Base-by-base conservation (phyloP, 2,329 filamentous ascomycete species). In the Calonectria pseudoreteaudii region DNA sequence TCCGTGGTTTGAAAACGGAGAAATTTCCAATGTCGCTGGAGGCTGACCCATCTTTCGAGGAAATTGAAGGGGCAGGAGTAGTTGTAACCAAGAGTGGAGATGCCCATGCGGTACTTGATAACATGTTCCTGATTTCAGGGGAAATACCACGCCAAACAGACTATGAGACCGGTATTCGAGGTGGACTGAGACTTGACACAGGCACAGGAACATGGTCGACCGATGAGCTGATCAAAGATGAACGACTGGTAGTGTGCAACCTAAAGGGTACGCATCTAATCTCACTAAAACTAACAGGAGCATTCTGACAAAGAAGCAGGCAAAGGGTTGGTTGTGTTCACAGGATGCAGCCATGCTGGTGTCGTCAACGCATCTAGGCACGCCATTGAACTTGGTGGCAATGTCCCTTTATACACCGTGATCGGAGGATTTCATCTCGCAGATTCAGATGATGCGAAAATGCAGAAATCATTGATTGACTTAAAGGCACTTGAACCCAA, bases 351-450 rank as follows among this genome's bases (percentile, higher is more conserved):
- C 75, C 89, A 91, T 71, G 88, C 89, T 0, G 89, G 89, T 0
- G 86, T 91, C 10, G 86, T 91, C 68, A 91, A 91, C 76, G 85
- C 87, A 3, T 82, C 85, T 1, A 85, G 83, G 50, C 86, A 90
- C 77, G 88, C 88, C 0, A 50, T 87, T 0, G 81, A 86, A 1
- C 81, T 88, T 2, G 82, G 80, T 4, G 77, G 44, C 9, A 9
- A 81, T 1, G 78, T 82, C 4, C 86, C 86, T 1, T 80, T 91
- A 2, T 85, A 90, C 76, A 88, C 87, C 3, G 84, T 90, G 2
- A 82, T 90, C 0, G 89, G 89, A 2, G 89, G 89, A 0, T 91
- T 88, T 60, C 89, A 91, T 78, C 85, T 91, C 5, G 88, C 88
- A 0, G 87, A 86, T 14, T 86, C 85, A 6, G 83, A 87, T 8